Evolutionary conservation across 345 rosid genomes (phyloP).

Genomic region (Carallia brachiata): DNA sequence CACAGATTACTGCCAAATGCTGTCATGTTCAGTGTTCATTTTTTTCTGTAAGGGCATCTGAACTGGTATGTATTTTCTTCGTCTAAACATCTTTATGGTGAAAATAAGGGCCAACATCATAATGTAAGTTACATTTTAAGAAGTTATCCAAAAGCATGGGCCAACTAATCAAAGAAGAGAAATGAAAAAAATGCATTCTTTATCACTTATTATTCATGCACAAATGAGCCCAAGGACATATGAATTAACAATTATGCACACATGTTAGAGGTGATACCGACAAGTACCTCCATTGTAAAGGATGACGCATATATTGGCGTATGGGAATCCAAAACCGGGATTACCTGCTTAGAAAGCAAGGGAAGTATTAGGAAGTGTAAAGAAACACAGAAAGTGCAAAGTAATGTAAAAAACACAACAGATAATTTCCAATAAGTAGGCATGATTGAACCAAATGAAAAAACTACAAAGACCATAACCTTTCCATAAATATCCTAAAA

Average conservation of each 20-base stretch:
- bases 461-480: neutral
- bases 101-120: too few species aligned
- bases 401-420: neutral
- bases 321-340: slow-evolving; percentile 79
- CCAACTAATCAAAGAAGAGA: too few species aligned
- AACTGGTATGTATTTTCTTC: too few species aligned
- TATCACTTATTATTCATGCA: neutral
- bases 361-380: slow-evolving; percentile 2
- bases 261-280: neutral
- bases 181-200: neutral
- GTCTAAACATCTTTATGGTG: too few species aligned
- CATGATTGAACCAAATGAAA: slow-evolving; percentile 1
- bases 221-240: neutral
- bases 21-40: neutral
- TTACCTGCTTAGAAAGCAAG: slow-evolving; percentile 59
- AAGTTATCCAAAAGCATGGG: too few species aligned
- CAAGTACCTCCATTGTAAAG: slow-evolving; percentile 93
- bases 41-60: too few species aligned
- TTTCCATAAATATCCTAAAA: neutral
- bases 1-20: neutral
- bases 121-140: too few species aligned
- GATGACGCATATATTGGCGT: slow-evolving; percentile 95
- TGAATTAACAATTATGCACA: neutral
- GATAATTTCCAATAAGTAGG: neutral
- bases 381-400: neutral